Evolutionary conservation across 371 early-diverging fungal species (phyloP), one percentile per base, ranked within the genome.

Genomic region (Mortierella sp.): DNA sequence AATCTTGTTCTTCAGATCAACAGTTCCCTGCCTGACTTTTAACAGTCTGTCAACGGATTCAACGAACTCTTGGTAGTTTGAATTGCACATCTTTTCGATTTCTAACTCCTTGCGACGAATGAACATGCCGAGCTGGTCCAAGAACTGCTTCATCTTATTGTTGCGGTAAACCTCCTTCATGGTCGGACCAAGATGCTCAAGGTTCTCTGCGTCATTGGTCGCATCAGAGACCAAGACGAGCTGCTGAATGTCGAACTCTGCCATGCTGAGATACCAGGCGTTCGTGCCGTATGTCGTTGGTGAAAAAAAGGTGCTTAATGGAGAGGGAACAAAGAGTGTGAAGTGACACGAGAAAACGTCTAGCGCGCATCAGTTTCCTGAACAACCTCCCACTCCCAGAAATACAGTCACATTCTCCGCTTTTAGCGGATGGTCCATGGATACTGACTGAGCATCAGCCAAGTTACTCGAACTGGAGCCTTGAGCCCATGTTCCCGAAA

Each of bases 51-150:
- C 98, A 0, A 99, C 96, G 1, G 96, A 92, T 73, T 95, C 95
- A 11, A 97, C 95, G 77, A 99, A 98, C 86, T 99, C 98, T 91
- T 96, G 96, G 76, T 97, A 97, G 81, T 99, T 94, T 68, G 91
- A 88, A 80, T 95, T 94, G 86, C 99, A 99, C 89, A 99, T 93
- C 73, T 93, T 91, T 84, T 98, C 97, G 72, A 99, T 99, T 83
- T 99, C 99, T n/a, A 88, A 87, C 76, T 98, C 98, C 74, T 98
- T 97, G 66, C 90, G 89, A 51, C 88, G 81, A 19, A 96, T 92
- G 65, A 97, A 93, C 57, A 85, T 55, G 58, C 88, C 87, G 11
- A 99, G 87, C 51, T 96, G 95, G 51, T 97, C 95, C 16, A 94
- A 81, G 73, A 98, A 97, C 21, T 92, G 89, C 52, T 92, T 91